Base-by-base conservation (phyloP, 257 asterid genomes). In the Vinca minor region DNA sequence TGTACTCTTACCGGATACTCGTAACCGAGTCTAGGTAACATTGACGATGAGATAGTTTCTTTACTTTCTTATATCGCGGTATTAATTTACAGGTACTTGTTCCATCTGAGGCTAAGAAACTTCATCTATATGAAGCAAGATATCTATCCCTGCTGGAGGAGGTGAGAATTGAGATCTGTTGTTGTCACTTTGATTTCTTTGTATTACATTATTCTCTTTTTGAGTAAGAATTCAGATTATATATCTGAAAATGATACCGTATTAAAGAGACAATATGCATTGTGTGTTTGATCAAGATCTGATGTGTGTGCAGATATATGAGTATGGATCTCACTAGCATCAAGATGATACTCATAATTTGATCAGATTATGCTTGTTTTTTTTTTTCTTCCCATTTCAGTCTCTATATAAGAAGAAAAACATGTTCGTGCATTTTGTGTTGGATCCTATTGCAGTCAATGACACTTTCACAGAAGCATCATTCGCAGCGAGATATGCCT, bases 51-150 rank as follows among this genome's bases (percentile, higher is more conserved):
- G n/a, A n/a, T n/a, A n/a, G n/a, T n/a, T n/a, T n/a, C n/a, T n/a
- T n/a, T n/a, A n/a, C n/a, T n/a, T n/a, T n/a, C n/a, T n/a, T n/a
- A n/a, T n/a, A n/a, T n/a, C n/a, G n/a, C n/a, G n/a, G n/a, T n/a
- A n/a, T n/a, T n/a, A n/a, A n/a, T 62, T 55, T 73, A n/a, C 26
- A 86, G 95, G 94, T 81, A 61, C 80, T 89, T 48, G 77, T 86
- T 75, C 96, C 96, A 39, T 86, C 87, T 4, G 95, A 89, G 82
- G 80, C 73, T 23, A 89, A 84, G 76, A 81, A 78, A 47, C 85
- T 89, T 55, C 94, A 89, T 74, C 75, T 86, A 32, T 86, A 81
- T 48, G 96, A 89, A 80, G 94, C 96, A 69, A 84, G 95, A 84
- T 89, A 83, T 71, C 71, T 89, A 71, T 84, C 91, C 4, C 73